Conservation (phyloP, 106 monocot species). For the Allium fistulosum region DNA sequence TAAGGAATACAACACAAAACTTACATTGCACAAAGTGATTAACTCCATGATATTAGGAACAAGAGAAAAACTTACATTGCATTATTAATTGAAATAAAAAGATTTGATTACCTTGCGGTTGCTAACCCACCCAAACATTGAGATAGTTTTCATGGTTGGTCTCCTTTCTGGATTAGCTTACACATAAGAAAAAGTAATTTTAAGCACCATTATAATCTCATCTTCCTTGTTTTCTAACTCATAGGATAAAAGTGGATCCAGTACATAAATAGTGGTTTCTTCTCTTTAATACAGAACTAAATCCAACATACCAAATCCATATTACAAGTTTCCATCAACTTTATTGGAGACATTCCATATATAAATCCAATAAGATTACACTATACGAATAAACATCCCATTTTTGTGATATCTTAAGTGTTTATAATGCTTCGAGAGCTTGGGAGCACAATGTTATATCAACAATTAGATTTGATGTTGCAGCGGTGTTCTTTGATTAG, state of each 20-base stretch:
- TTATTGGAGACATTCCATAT: constrained; percentile 56
- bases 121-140: constrained; percentile 24
- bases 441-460: constrained; percentile 48
- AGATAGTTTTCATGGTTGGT: constrained; percentile 47
- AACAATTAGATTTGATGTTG: constrained; percentile 34
- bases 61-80: too few relatives aligned
- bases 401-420: constrained; percentile 79
- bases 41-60: too few relatives aligned
- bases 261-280: constrained; percentile 39
- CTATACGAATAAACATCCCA: constrained; percentile 90
- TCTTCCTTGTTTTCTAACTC: constrained; percentile 30
- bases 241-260: constrained; percentile 33
- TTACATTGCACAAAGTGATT: too few relatives aligned
- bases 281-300: constrained; percentile 54
- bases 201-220: constrained; percentile 45
- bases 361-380: constrained; percentile 69
- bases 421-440: constrained; percentile 70
- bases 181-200: constrained; percentile 53
- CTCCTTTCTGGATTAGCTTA: constrained; percentile 51
- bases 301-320: constrained; percentile 61
- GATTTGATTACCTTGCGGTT: not conserved
- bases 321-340: constrained; percentile 37
- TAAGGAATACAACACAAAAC: too few relatives aligned
- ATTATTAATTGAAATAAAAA: too few relatives aligned
- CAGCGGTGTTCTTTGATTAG: constrained; percentile 31